Base-by-base conservation (phyloP, 2,329 filamentous ascomycete genomes). In the Coniochaeta sp. region DNA sequence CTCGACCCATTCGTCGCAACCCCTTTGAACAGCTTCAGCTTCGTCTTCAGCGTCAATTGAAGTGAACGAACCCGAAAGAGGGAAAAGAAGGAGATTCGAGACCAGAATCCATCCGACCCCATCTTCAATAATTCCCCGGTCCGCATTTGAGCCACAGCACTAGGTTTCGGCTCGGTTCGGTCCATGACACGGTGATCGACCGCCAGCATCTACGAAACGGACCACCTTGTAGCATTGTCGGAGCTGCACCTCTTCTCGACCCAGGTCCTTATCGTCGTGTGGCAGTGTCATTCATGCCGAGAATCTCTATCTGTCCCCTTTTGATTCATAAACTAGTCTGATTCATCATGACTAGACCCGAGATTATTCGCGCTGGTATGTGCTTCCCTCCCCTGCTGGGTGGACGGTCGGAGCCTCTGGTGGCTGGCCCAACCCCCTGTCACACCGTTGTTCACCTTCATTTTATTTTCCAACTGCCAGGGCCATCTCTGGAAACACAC, bases 341-440 rank as follows among this genome's bases (percentile, higher is more conserved):
- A 67, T 70, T 68, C 76, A 79, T 67, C 69, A 85, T 85, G 82
- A 82, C 81, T 69, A 81, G 82, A 74, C 82, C 82, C 68, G 77
- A 79, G 67, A 83, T 85, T 67, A 77, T 85, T 74, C 81, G 82
- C 70, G 82, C 82, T 71, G 82, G 82, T 85, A 81, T 68, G 82
- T 76, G 54, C 54, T 26, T 36, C 54, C 19, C 24, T 36, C 31
- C 31, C 54, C 54, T n/a, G n/a, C n/a, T n/a, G n/a, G n/a, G n/a
- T n/a, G n/a, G n/a, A n/a, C n/a, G 31, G 31, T 57, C 38, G 28
- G 28, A 7, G 54, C 31, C 54, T 9, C 12, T 36, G 31, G 54
- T 57, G 54, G 54, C 54, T 57, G 54, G 54, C 11, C 28, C 54
- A 57, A 34, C 28, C 54, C 54, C 54, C 34, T 34, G 54, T 57